Evolutionary conservation across 768 basidiomycete species (phyloP), one percentile per base, ranked within the genome.

Genomic region (Pleurotus salmoneostramineus): DNA sequence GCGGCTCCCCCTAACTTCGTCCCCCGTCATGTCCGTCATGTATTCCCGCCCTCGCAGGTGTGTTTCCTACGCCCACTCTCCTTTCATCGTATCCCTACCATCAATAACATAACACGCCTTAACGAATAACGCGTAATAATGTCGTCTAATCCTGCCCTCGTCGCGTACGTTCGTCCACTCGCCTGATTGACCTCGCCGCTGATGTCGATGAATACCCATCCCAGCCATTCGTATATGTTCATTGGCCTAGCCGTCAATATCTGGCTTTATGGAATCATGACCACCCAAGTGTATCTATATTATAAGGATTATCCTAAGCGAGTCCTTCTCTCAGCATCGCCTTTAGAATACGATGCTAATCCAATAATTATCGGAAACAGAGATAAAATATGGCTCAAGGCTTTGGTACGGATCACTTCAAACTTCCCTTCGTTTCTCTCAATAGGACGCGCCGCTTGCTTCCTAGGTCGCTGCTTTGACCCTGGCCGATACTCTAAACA

Each of bases 221-320:
- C 21, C 21, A 83, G 81, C 4, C 77, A 79, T 63, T 78, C 79
- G 31, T 78, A 78, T 10, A 77, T 81, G 67, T 71, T 81, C 61
- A 74, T 82, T 45, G 80, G 78, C n/a, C 71, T 75, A 56, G 63
- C 73, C 11, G 63, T 81, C 66, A 81, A 81, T 58, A 64, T 80
- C 17, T 55, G 79, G 11, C 70, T 82, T 7, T 79, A 77, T 58
- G 80, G 79, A 1, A 76, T 82, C 45, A 80, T 80, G 75, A 73
- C 78, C 48, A 74, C 73, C 0, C 76, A 84, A 65, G 67, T 74
- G 7, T 77, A 78, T 58, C 40, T 83, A 4, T 83, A 83, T 65
- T 77, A 71, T 62, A 73, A 70, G 46, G 70, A 73, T 0, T 77
- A 69, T 65, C 76, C 74, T 58, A 64, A 61, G 80, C 72, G 37